Conservation (phyloP, 2,329 filamentous ascomycete species). For the Botryotinia convoluta region DNA sequence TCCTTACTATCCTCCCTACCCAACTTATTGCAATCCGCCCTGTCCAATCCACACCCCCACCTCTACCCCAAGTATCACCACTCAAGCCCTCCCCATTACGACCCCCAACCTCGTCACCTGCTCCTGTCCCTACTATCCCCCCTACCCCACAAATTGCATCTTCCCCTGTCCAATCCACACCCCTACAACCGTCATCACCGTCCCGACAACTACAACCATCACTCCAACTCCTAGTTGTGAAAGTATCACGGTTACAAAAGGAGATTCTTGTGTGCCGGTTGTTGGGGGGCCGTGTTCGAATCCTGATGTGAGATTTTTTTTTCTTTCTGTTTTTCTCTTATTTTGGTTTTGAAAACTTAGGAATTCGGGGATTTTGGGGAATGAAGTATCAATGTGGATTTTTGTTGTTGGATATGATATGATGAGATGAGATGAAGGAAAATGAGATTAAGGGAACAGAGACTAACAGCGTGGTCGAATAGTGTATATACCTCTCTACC, state of each 20-base stretch:
- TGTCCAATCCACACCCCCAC: too few species aligned
- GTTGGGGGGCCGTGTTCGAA: not conserved
- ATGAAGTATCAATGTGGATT: too few species aligned
- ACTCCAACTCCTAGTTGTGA: not conserved
- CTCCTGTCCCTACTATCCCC: conserved; percentile 8
- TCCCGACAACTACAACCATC: not conserved
- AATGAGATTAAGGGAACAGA: too few species aligned
- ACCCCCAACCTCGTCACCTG: not conserved
- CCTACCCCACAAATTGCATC: conserved; percentile 4
- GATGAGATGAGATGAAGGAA: too few species aligned
- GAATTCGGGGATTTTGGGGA: too few species aligned
- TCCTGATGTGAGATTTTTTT: not conserved
- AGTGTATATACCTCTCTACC: conserved; percentile 19
- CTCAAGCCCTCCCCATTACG: not conserved
- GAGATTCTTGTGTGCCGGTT: not conserved
- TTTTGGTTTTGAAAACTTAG: too few species aligned
- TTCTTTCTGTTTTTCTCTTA: not conserved
- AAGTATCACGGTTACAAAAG: not conserved
- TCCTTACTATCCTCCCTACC: too few species aligned
- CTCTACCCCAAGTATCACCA: not conserved
- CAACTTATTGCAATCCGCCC: too few species aligned
- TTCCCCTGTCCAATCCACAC: conserved; percentile 4
- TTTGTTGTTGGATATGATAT: too few species aligned
- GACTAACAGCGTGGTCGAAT: not conserved
- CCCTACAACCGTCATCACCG: not conserved